These are phyloP conservation scores for Paramecium primaurelia DNA, from an alignment of 73 alveolate species.

Conservation along the genomic window DNA sequence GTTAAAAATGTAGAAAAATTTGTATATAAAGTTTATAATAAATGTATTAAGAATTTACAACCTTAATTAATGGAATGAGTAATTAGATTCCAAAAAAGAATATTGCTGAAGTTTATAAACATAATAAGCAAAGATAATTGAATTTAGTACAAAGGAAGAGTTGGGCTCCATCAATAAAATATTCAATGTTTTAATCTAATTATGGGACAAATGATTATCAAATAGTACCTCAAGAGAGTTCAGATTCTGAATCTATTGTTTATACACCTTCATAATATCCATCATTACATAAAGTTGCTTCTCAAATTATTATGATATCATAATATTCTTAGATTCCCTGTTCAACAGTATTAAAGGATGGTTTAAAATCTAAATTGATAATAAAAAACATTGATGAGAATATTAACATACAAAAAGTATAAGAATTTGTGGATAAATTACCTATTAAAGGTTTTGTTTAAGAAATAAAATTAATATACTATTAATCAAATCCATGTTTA, in stretches of 20 bases:
- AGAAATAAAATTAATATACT: background rate
- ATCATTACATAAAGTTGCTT: slow-evolving; percentile 4
- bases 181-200: slow-evolving; percentile 16
- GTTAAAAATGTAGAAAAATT: background rate
- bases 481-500: background rate
- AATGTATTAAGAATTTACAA: slow-evolving; percentile 8
- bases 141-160: background rate
- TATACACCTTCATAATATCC: background rate
- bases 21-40: background rate
- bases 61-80: slow-evolving; percentile 21
- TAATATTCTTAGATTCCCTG: background rate
- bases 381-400: background rate
- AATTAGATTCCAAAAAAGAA: background rate
- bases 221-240: background rate
- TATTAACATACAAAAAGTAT: background rate
- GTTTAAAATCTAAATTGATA: background rate
- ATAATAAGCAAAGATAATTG: slow-evolving; percentile 12
- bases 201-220: slow-evolving; percentile 35
- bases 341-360: slow-evolving; percentile 11
- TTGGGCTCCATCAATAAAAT: slow-evolving; percentile 40
- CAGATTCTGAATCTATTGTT: slow-evolving; percentile 37
- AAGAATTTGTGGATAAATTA: background rate
- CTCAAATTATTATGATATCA: background rate
- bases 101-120: slow-evolving; percentile 13
- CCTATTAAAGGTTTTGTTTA: background rate